These are phyloP conservation scores for Fusarium sp. DNA, from an alignment of 2,329 filamentous ascomycete genomes.

Conservation along the genomic window DNA sequence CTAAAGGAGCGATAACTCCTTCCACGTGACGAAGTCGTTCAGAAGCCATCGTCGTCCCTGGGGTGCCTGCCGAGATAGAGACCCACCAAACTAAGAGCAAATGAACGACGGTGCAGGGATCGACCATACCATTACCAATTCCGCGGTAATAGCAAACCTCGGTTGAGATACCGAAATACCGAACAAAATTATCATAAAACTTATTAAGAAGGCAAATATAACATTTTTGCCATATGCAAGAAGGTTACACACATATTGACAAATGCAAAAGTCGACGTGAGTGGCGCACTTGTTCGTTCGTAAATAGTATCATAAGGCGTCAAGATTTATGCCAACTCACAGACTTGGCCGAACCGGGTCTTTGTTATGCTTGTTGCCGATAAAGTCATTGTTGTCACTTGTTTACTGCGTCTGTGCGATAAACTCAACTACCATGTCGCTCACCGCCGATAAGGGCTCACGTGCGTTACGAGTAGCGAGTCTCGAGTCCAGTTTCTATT, in stretches of 20 bases:
- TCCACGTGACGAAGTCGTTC: neutral
- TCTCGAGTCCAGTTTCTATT: constrained; percentile 23
- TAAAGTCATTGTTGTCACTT: constrained; percentile 9
- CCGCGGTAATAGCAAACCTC: constrained; percentile 1
- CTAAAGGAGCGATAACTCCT: neutral
- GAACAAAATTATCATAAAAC: neutral
- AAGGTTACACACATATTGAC: constrained; percentile 4
- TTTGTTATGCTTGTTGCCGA: constrained; percentile 5
- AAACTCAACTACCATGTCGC: constrained; percentile 1
- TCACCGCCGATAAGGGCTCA: constrained; percentile 36
- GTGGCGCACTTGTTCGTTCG: constrained; percentile 26
- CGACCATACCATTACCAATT: constrained; percentile 13
- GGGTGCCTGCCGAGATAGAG: constrained; percentile 4
- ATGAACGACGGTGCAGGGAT: constrained; percentile 15
- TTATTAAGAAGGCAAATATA: constrained; percentile 2
- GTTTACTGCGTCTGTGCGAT: constrained; percentile 31
- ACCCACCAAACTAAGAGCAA: constrained; percentile 13
- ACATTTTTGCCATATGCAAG: constrained; percentile 5
- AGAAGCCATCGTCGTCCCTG: constrained; percentile 19
- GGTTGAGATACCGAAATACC: constrained; percentile 10
- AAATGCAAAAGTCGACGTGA: constrained; percentile 17
- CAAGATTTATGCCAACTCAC: constrained; percentile 34
- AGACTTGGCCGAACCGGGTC: constrained; percentile 15
- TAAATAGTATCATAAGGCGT: constrained; percentile 23
- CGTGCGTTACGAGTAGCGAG: constrained; percentile 8